These are phyloP conservation scores for Aspergillus fijiensis DNA, from an alignment of 2,329 filamentous ascomycete genomes.

Conservation along the genomic window DNA sequence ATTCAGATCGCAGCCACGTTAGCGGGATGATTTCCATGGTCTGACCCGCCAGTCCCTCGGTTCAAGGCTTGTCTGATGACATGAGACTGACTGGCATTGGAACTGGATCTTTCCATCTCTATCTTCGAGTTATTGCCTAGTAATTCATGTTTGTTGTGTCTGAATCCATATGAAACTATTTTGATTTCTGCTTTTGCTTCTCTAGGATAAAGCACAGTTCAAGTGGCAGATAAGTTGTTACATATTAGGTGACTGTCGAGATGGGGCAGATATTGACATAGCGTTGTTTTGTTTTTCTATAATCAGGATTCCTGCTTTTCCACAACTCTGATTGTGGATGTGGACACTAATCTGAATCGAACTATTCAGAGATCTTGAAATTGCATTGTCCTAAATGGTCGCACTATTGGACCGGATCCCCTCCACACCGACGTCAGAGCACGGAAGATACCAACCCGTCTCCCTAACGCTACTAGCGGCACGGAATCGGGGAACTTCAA, in stretches of 20 bases:
- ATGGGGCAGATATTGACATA: not conserved
- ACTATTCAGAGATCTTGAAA: not conserved
- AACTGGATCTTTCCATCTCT: no score
- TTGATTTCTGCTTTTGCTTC: not conserved
- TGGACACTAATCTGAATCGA: not conserved
- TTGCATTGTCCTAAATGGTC: not conserved
- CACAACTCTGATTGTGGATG: not conserved
- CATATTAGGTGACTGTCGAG: not conserved
- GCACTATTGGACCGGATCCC: not conserved
- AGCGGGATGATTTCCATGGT: slow-evolving; percentile 8
- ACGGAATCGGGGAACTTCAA: not conserved
- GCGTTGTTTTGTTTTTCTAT: not conserved
- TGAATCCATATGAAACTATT: not conserved
- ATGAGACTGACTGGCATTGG: not conserved
- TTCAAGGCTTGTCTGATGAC: slow-evolving; percentile 12
- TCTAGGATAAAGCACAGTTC: slow-evolving; percentile 1
- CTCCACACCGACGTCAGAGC: slow-evolving; percentile 31
- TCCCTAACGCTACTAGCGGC: slow-evolving; percentile 27
- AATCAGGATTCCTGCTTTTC: not conserved
- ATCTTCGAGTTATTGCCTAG: no score
- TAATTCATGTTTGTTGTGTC: no score
- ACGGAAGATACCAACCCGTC: slow-evolving; percentile 19
- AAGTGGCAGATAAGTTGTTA: not conserved
- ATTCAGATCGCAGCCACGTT: slow-evolving; percentile 18
- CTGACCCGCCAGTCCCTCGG: slow-evolving; percentile 6